Conservation (phyloP, 1,139 yeast genomes). For the Yamadazyma sp. region DNA sequence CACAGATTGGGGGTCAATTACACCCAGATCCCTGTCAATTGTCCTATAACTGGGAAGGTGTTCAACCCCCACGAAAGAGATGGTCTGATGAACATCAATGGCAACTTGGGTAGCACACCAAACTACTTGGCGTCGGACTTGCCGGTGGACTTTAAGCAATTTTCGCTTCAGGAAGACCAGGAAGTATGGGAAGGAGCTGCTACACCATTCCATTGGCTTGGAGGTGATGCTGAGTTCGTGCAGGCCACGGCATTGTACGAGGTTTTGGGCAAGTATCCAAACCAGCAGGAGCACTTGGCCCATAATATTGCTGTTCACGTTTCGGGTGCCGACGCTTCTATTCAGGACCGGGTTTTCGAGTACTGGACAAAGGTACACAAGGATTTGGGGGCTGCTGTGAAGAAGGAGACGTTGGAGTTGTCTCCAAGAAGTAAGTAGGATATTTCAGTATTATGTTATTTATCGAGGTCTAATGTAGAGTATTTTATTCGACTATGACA, state of each 20-base stretch:
- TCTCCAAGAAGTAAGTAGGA: too few species aligned
- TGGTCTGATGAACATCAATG: conserved; percentile 76
- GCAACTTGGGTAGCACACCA: conserved; percentile 77
- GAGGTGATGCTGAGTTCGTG: conserved; percentile 69
- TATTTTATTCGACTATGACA: too few species aligned
- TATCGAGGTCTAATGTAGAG: too few species aligned
- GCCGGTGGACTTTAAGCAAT: conserved; percentile 51
- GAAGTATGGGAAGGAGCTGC: conserved; percentile 91
- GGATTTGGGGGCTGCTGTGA: conserved; percentile 58
- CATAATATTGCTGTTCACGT: conserved; percentile 82
- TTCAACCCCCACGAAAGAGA: conserved; percentile 68
- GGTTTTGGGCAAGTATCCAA: conserved; percentile 69
- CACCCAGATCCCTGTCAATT: conserved; percentile 65
- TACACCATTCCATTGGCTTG: conserved; percentile 82
- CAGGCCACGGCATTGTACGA: conserved; percentile 67
- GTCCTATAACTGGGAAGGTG: conserved; percentile 46
- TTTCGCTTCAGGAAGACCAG: conserved; percentile 56
- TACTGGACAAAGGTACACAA: conserved; percentile 69
- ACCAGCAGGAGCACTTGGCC: conserved; percentile 79
- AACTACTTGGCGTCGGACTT: conserved; percentile 60
- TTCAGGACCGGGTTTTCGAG: conserved; percentile 77
- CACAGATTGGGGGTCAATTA: conserved; percentile 59
- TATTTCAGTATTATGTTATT: too few species aligned
- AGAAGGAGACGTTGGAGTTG: conserved; percentile 58
- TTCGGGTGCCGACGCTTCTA: conserved; percentile 62